Base-by-base conservation (phyloP, 1,284 basidiomycete genomes). In the Malassezia nana region DNA sequence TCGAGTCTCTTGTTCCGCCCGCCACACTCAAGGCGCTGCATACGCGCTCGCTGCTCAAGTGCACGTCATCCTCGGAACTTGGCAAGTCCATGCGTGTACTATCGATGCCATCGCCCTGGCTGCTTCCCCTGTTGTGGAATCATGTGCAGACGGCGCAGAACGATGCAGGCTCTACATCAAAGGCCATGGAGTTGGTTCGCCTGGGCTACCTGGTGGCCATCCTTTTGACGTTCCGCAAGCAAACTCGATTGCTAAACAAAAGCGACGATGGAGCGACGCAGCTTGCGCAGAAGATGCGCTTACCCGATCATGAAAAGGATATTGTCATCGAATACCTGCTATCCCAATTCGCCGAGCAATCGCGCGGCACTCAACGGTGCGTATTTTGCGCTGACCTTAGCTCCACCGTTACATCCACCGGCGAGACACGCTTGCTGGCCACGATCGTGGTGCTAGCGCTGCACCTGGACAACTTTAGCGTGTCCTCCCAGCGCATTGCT, bases 391-490 rank as follows among this genome's bases (percentile, higher is more conserved):
- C 47, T 35, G 18, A 32, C 50, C 26, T 20, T 39, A 46, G 51
- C 10, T 32, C 45, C 6, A 29, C 32, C 22, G 33, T 56, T 35
- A 56, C 54, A 2, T 33, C 48, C 18, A 51, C 44, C 12, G 30
- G 48, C 28, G 54, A 72, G 52, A 69, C 68, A 15, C 64, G 64
- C 39, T 44, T 67, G 38, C 44, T 67, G n/a, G 64, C 69, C 0
- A 58, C 64, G 52, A 60, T 69, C 46, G 61, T 66, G 41, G 70
- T 67, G 15, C 51, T 73, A 1, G 61, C 58, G 0, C 57, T 73
- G 35, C 67, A 73, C 33, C 45, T 72, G 38, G 69, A 73, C 40
- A 59, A 64, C 42, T 73, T 69, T 50, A 53, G 60, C 10, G 55
- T 73, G 42, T 65, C 66, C 15, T 50, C 62, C 12, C 50, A 62